Percentiles rank a stretch among this genome's conserved stretches.
Evolutionary conservation across 225 moss, liverwort and hornwort genomes (phyloP).

Genomic region (Pseudoscleropodium purum): DNA sequence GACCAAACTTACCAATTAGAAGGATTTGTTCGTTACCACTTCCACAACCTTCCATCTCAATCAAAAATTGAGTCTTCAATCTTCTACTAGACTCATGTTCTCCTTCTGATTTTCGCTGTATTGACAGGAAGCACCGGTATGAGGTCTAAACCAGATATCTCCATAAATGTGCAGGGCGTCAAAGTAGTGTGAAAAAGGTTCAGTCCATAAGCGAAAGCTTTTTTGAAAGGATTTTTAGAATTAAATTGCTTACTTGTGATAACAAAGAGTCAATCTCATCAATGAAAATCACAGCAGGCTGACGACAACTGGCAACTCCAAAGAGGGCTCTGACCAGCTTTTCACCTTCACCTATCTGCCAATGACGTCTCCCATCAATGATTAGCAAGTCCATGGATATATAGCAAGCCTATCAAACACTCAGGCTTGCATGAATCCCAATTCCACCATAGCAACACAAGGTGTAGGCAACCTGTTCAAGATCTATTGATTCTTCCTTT

Average conservation of each 20-base stretch:
- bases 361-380: not conserved
- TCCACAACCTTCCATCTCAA: conserved; percentile 99
- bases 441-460: not conserved
- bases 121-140: not conserved
- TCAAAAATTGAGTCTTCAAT: conserved; percentile 93
- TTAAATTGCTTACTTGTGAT: conserved; percentile 57
- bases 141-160: not conserved
- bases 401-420: not conserved
- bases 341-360: conserved; percentile 97
- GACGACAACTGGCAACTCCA: conserved; percentile 96
- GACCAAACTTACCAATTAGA: conserved; percentile 63
- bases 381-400: not conserved
- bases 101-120: conserved; percentile 92
- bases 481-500: not conserved
- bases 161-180: not conserved
- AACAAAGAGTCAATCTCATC: conserved; percentile 97
- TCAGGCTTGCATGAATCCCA: not conserved
- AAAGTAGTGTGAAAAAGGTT: not conserved
- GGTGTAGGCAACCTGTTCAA: not conserved
- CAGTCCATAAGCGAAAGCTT: not conserved
- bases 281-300: conserved; percentile 98
- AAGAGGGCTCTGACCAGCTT: conserved; percentile 94
- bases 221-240: not conserved
- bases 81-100: conserved; percentile 92
- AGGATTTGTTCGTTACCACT: conserved; percentile 92